These are phyloP conservation scores for Scedosporium dehoogii DNA, from an alignment of 2,329 filamentous ascomycete species.

Conservation along the genomic window DNA sequence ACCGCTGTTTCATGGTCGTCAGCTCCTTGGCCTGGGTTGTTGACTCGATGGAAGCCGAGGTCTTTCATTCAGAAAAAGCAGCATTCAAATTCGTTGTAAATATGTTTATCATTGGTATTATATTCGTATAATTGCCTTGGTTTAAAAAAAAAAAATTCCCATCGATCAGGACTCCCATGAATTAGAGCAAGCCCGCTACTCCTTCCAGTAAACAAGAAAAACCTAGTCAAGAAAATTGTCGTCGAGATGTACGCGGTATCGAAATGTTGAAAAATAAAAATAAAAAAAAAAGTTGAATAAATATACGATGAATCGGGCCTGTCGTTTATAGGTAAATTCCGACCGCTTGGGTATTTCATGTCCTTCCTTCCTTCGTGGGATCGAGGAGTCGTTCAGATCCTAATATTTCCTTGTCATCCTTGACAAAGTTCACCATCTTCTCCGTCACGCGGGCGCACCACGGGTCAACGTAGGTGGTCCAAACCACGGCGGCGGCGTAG, in stretches of 20 bases:
- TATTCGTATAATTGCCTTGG: no score
- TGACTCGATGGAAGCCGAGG: no score
- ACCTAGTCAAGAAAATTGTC: not conserved
- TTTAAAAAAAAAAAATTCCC: no score
- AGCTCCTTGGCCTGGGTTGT: no score
- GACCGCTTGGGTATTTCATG: not conserved
- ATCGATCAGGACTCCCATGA: not conserved
- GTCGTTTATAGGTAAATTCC: no score
- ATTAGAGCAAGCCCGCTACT: not conserved
- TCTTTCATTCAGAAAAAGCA: no score
- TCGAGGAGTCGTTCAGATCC: no score
- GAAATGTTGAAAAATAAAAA: not conserved
- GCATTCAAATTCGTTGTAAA: no score
- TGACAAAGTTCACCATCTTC: constrained; percentile 15
- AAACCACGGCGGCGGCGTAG: constrained; percentile 35
- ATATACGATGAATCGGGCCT: not conserved
- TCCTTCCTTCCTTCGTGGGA: not conserved
- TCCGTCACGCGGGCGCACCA: constrained; percentile 35
- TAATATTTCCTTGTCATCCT: not conserved
- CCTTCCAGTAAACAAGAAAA: not conserved
- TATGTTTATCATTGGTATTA: no score
- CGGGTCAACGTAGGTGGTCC: constrained; percentile 45
- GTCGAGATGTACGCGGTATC: not conserved
- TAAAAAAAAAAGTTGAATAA: not conserved
- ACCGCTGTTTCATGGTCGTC: no score